Conservation (phyloP, 2,329 filamentous ascomycete species). For the Coniella vitis region DNA sequence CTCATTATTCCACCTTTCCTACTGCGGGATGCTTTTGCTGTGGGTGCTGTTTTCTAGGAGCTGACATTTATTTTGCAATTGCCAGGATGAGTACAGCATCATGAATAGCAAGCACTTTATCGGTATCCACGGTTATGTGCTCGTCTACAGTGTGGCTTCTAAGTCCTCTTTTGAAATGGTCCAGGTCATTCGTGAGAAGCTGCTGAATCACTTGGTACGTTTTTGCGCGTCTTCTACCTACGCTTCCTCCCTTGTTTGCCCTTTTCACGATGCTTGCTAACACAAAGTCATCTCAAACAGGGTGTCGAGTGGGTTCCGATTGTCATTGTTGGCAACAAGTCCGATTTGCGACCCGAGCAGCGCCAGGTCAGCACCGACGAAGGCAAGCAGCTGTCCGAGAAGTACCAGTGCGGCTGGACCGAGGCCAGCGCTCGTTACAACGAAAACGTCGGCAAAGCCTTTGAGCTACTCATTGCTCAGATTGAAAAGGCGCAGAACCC, state of each 20-base stretch:
- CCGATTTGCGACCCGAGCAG: slow-evolving; percentile 85
- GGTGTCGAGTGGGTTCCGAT: slow-evolving; percentile 89
- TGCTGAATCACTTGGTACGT: slow-evolving; percentile 81
- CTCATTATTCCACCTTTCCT: neutral
- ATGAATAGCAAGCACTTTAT: slow-evolving; percentile 98
- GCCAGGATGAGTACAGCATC: slow-evolving; percentile 93
- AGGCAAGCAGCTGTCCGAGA: slow-evolving; percentile 75
- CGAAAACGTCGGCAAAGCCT: slow-evolving; percentile 86
- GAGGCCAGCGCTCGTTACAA: slow-evolving; percentile 93
- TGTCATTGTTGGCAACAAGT: slow-evolving; percentile 95
- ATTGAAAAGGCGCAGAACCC: slow-evolving; percentile 94
- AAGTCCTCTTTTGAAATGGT: slow-evolving; percentile 97
- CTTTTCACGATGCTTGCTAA: neutral
- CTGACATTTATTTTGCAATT: neutral
- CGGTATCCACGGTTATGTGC: slow-evolving; percentile 96
- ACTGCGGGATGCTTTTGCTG: neutral
- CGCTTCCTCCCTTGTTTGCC: neutral
- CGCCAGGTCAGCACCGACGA: slow-evolving; percentile 84
- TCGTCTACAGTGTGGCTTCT: slow-evolving; percentile 95
- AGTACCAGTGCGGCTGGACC: slow-evolving; percentile 88
- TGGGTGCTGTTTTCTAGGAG: neutral
- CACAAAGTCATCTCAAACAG: slow-evolving; percentile 36
- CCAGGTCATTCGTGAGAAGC: slow-evolving; percentile 91
- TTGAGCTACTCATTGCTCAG: slow-evolving; percentile 89
- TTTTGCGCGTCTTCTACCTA: neutral